A percentile compares a stretch with the other conserved stretches of the same genome.
Evolutionary conservation across 805 yeast species (phyloP).

Genomic region (Diddensiella caesifluorescens): DNA sequence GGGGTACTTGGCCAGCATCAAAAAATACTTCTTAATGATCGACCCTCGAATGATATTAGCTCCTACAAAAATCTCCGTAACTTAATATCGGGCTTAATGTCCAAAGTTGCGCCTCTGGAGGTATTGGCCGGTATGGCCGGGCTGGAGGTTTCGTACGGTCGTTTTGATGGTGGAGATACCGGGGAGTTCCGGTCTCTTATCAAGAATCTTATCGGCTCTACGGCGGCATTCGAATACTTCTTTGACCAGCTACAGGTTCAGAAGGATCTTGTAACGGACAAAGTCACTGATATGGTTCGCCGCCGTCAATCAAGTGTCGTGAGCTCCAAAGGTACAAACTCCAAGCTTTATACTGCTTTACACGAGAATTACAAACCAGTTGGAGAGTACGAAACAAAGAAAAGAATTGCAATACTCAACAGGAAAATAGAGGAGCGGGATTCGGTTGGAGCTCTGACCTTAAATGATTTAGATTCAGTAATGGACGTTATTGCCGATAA

Average conservation of each 20-base stretch:
- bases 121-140: constrained; percentile 19
- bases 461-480: constrained; percentile 15
- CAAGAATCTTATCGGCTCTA: constrained; percentile 21
- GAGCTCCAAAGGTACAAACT: background rate
- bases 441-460: constrained; percentile 1
- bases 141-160: constrained; percentile 24
- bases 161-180: constrained; percentile 24
- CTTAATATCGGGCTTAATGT: constrained; percentile 12
- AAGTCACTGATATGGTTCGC: constrained; percentile 5
- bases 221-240: constrained; percentile 24
- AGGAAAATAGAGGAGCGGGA: constrained; percentile 2
- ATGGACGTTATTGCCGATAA: constrained; percentile 6
- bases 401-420: constrained; percentile 3
- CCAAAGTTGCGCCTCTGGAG: constrained; percentile 17
- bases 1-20: constrained; percentile 11
- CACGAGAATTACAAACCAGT: constrained; percentile 20
- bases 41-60: constrained; percentile 22
- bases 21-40: constrained; percentile 8
- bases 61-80: constrained; percentile 10
- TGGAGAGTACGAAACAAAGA: constrained; percentile 15
- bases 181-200: constrained; percentile 23
- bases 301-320: background rate
- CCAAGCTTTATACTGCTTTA: constrained; percentile 12
- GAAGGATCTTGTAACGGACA: constrained; percentile 11
- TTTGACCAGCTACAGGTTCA: constrained; percentile 15